Evolutionary conservation across 2,329 filamentous ascomycete genomes (phyloP), one percentile per base, ranked within the genome.

Genomic region (Fusarium mexicanum): DNA sequence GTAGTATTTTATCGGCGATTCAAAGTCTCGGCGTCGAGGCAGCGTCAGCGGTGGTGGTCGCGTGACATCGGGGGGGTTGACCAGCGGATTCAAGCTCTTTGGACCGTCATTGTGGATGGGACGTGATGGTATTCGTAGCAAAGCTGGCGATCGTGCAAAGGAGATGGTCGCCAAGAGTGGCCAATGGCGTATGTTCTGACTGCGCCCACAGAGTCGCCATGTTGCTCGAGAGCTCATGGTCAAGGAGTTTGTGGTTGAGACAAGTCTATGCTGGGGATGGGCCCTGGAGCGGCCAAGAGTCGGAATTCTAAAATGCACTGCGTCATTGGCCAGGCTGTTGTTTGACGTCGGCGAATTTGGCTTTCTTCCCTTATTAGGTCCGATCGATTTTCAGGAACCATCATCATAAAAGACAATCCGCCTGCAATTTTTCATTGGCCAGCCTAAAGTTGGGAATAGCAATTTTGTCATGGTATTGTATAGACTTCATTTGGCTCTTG

Each of bases 31-130:
- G 61, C 90, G 87, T 10, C 82, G 80, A 12, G 94, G 94, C 6
- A 94, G 84, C 48, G 86, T 81, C 71, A 98, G 87, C 0, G 89
- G 86, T 2, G 94, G 90, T 1, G 95, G 93, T 29, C 92, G 91
- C 1, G 94, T 96, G 53, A 90, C 90, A 16, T 84, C 79, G 0
- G 94, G 93, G 1, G 93, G 92, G 84, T 97, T 97, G 76, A 95
- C 78, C 57, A 83, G 79, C 38, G 82, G 75, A 65, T 79, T 84
- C 74, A 75, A 79, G 74, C 70, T 81, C 67, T 78, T 76, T 61
- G 74, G 71, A 26, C 71, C 76, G 37, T 73, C 77, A 65, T 76
- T 76, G 64, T 80, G 75, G 40, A 76, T 74, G 61, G 60, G 63
- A 35, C 80, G 79, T 51, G 68, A 65, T 17, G 71, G 46, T 67